Conservation (phyloP, 73 alveolate genomes). For the Paramecium tetraurelia region DNA sequence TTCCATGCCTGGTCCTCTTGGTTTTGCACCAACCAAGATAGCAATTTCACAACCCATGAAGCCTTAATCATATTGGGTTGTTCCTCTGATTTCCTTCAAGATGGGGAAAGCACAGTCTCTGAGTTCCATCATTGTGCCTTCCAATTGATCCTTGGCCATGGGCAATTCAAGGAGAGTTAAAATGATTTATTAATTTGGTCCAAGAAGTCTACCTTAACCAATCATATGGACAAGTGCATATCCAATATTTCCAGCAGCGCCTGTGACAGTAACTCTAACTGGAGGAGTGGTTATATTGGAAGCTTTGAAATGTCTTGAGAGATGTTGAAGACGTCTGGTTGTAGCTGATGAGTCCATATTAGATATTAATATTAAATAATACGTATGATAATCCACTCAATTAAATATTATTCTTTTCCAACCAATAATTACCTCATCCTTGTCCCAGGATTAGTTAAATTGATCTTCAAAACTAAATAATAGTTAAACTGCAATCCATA, state of each 20-base stretch:
- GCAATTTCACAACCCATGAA: constrained; percentile 91
- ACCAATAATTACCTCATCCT: background rate
- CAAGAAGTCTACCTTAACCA: constrained; percentile 82
- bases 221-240: constrained; percentile 79
- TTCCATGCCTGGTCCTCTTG: constrained; percentile 98
- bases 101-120: constrained; percentile 91
- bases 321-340: constrained; percentile 21
- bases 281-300: background rate
- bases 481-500: background rate
- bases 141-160: constrained; percentile 69
- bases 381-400: background rate
- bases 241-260: constrained; percentile 95
- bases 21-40: constrained; percentile 93
- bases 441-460: background rate
- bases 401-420: constrained; percentile 24
- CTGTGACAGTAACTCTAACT: constrained; percentile 74
- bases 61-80: constrained; percentile 86
- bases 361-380: background rate
- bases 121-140: constrained; percentile 91
- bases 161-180: constrained; percentile 77
- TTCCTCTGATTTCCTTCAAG: constrained; percentile 73
- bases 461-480: background rate
- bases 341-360: background rate
- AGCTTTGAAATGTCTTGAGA: background rate
- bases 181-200: constrained; percentile 80